A percentile compares a stretch with the other conserved stretches of the same genome.
phyloP scores from a whole-genome alignment of 331 rosid species.

The Spiraea crenata region DNA sequence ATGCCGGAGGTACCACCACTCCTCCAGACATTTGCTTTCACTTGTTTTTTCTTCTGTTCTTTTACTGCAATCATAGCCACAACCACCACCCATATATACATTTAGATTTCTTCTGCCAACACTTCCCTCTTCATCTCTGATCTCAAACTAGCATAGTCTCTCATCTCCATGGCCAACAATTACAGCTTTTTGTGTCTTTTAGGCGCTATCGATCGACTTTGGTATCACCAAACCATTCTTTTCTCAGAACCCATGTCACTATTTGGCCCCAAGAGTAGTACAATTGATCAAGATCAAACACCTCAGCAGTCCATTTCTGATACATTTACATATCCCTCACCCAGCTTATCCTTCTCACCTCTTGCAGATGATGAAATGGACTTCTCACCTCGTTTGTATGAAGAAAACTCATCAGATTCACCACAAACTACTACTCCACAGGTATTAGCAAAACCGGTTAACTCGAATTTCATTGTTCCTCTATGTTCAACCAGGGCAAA shows the following conservation, averaged over 20 bases:
- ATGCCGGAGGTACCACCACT: constrained; percentile 30
- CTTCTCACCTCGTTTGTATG: constrained; percentile 32
- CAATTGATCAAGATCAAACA: constrained; percentile 17
- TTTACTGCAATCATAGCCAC: constrained; percentile 27
- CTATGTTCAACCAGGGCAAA: background rate
- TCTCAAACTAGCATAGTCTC: constrained; percentile 19
- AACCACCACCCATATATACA: constrained; percentile 16
- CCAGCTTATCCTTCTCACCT: constrained; percentile 35
- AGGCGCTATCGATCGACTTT: constrained; percentile 69
- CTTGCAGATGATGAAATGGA: constrained; percentile 35
- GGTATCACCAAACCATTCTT: constrained; percentile 74
- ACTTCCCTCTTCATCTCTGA: constrained; percentile 15
- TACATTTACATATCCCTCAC: constrained; percentile 36
- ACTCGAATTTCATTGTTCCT: background rate
- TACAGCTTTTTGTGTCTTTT: constrained; percentile 33
- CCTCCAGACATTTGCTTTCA: constrained; percentile 27
- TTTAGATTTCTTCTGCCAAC: constrained; percentile 6
- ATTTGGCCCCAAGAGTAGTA: constrained; percentile 9
- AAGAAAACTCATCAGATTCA: constrained; percentile 39
- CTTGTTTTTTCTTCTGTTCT: constrained; percentile 30
- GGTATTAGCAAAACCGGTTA: constrained; percentile 31
- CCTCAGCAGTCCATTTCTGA: constrained; percentile 21
- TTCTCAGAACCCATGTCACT: constrained; percentile 40
- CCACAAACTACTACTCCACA: constrained; percentile 28
- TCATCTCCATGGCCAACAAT: constrained; percentile 47